phyloP scores from a whole-genome alignment of 2,329 filamentous ascomycete genomes.

The Trichophyton verrucosum region DNA sequence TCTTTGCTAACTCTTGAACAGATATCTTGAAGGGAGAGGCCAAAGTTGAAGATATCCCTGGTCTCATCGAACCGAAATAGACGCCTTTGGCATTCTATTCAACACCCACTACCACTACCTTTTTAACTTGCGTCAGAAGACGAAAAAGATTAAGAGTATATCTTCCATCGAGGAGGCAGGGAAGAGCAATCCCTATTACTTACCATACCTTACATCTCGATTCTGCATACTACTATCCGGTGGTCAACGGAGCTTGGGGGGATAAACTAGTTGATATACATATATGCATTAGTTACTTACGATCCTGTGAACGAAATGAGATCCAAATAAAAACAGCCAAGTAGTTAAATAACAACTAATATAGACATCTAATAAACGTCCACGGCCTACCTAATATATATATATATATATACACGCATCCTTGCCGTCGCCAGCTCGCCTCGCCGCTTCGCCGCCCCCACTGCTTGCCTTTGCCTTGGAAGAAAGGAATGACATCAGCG shows the following conservation, averaged over 20 bases:
- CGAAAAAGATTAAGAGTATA: not conserved
- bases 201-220: not conserved
- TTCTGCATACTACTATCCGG: not conserved
- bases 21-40: slow-evolving; percentile 65
- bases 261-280: not conserved
- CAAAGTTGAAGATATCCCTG: slow-evolving; percentile 68
- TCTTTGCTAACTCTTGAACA: slow-evolving; percentile 19
- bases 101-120: not conserved
- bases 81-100: not conserved
- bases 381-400: not conserved
- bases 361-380: not conserved
- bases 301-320: not conserved
- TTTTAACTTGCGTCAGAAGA: not conserved
- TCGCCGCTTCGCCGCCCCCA: not conserved
- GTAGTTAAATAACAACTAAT: not conserved
- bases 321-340: not conserved
- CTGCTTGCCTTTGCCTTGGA: not conserved
- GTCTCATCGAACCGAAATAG: slow-evolving; percentile 43
- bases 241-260: not conserved
- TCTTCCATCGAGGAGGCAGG: not conserved
- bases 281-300: not conserved
- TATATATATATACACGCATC: not conserved
- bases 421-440: not conserved
- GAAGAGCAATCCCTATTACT: not conserved
- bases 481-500: not conserved